phyloP scores from a whole-genome alignment of 1,139 yeast species.

The Wickerhamomyces sp. region DNA sequence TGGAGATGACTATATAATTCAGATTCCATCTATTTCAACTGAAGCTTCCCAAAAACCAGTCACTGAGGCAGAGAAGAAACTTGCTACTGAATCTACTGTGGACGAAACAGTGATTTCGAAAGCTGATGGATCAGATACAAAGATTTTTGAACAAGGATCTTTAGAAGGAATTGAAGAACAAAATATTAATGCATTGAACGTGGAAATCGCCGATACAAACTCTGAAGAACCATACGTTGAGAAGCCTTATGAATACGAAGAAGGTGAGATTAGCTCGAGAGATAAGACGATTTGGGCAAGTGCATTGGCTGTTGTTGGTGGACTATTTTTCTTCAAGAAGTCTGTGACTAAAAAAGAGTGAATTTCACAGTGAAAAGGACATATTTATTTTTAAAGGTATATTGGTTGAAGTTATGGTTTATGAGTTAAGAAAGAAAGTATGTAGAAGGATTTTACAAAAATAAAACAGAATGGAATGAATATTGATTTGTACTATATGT shows the following conservation, averaged over 20 bases:
- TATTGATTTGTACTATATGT: too few relatives aligned
- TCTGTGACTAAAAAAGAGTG: constrained; percentile 9
- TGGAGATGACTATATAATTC: constrained; percentile 48
- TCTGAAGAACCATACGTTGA: constrained; percentile 8
- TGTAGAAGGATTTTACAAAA: too few relatives aligned
- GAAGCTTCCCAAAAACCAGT: constrained; percentile 49
- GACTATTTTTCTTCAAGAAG: constrained; percentile 18
- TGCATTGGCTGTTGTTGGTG: constrained; percentile 16
- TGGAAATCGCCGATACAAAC: constrained; percentile 1
- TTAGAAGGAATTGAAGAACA: constrained; percentile 11
- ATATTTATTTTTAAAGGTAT: background rate
- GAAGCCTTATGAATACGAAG: constrained; percentile 17
- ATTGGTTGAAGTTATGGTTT: background rate
- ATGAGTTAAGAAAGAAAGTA: too few relatives aligned
- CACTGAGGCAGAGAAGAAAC: constrained; percentile 24
- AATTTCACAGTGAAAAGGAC: too few relatives aligned
- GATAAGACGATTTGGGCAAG: constrained; percentile 19
- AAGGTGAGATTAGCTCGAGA: constrained; percentile 9
- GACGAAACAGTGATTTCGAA: constrained; percentile 19
- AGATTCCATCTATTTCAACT: constrained; percentile 47
- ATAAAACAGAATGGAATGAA: too few relatives aligned
- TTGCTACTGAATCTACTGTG: constrained; percentile 16
- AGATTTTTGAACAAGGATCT: constrained; percentile 18
- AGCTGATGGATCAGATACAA: constrained; percentile 21
- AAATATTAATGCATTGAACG: constrained; percentile 8